Conservation (phyloP, 768 basidiomycete genomes). For the Agaricus sinodeliciosus region DNA sequence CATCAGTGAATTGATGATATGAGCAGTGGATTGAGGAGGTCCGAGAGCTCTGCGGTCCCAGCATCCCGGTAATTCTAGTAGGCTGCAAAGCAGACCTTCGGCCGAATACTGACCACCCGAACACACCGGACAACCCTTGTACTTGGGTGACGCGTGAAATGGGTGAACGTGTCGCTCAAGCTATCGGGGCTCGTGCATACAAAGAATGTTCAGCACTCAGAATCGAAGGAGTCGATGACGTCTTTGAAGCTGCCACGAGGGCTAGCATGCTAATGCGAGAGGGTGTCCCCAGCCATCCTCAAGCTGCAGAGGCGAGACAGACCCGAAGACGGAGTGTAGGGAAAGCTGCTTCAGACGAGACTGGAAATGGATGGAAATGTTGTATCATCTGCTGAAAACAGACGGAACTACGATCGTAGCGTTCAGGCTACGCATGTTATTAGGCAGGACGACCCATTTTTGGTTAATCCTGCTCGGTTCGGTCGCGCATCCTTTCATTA, state of each 20-base stretch:
- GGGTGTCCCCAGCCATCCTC: conserved; percentile 49
- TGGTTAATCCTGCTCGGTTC: conserved; percentile 4
- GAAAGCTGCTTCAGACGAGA: conserved; percentile 32
- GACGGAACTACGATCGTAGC: conserved; percentile 11
- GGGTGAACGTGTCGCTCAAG: conserved; percentile 75
- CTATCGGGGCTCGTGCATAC: conserved; percentile 89
- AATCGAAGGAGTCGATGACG: conserved; percentile 92
- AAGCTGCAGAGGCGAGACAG: conserved; percentile 31
- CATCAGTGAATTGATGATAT: conserved; percentile 8
- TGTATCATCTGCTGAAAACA: conserved; percentile 57
- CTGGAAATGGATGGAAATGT: conserved; percentile 56
- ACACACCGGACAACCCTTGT: conserved; percentile 36
- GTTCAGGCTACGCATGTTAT: not conserved
- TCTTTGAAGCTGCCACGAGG: conserved; percentile 95
- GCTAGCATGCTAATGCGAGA: conserved; percentile 96
- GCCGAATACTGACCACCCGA: conserved; percentile 42
- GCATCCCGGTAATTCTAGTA: conserved; percentile 90
- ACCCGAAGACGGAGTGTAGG: conserved; percentile 51
- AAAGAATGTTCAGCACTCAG: conserved; percentile 91
- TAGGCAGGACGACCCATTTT: not conserved
- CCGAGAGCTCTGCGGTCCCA: conserved; percentile 87
- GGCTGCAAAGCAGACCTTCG: conserved; percentile 95
- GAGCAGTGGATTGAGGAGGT: conserved; percentile 97
- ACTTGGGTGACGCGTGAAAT: conserved; percentile 68
- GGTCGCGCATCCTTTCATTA: not conserved